Conservation (phyloP, 148 eudicot species). For the Vaccinium myrtillus region DNA sequence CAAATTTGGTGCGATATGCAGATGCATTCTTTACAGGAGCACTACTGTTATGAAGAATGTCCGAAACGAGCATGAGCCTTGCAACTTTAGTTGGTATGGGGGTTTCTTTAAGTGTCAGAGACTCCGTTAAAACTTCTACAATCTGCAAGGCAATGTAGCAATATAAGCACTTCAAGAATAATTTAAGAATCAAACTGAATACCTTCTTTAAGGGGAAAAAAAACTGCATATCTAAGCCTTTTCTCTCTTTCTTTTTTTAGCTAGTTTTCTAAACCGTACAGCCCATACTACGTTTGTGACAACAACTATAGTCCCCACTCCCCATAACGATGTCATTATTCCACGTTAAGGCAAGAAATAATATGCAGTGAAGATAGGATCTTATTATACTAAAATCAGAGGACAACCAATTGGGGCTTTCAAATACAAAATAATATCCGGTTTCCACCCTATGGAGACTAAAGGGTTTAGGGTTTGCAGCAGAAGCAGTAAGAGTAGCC, state of each 20-base stretch:
- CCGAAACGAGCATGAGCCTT: slow-evolving; percentile 97
- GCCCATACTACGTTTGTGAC: not conserved
- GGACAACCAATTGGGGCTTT: not conserved
- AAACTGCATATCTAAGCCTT: not conserved
- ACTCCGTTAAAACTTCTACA: slow-evolving; percentile 95
- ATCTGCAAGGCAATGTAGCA: slow-evolving; percentile 44
- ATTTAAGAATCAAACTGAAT: slow-evolving; percentile 77
- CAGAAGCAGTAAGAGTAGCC: slow-evolving; percentile 21
- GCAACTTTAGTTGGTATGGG: slow-evolving; percentile 99
- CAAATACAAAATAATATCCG: not conserved
- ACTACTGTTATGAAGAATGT: slow-evolving; percentile 95
- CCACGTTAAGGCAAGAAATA: not conserved
- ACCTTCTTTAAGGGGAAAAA: slow-evolving; percentile 82
- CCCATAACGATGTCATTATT: not conserved
- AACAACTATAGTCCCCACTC: not conserved
- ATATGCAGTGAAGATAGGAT: not conserved
- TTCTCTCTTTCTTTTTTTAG: not conserved
- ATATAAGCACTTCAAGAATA: slow-evolving; percentile 61
- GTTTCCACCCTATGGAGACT: not conserved
- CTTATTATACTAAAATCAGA: not conserved
- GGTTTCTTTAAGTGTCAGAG: slow-evolving; percentile 94
- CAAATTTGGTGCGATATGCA: slow-evolving; percentile 97
- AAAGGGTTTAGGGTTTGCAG: not conserved
- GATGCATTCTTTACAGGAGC: slow-evolving; percentile 99
- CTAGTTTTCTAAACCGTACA: not conserved